A percentile compares a stretch with the other conserved stretches of the same genome.
These are phyloP conservation scores for Ceratopteris richardii DNA, from an alignment of 75 land plant species.

Conservation along the genomic window DNA sequence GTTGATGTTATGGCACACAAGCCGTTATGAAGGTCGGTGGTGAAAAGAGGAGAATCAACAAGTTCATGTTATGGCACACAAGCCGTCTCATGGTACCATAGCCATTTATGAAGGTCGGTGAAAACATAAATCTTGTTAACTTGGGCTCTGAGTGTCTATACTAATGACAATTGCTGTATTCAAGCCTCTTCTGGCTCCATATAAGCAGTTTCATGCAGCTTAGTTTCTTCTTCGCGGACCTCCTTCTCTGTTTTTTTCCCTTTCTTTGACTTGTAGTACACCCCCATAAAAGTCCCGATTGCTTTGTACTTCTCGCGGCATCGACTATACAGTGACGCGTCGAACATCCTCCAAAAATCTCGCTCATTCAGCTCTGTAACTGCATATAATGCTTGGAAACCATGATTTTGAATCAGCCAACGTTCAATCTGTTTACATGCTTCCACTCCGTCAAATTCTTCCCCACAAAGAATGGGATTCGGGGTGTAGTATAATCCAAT, in stretches of 20 bases:
- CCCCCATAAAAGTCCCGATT: constrained; percentile 96
- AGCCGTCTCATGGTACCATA: no score
- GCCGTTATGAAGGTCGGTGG: no score
- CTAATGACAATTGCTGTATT: no score
- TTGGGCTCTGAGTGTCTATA: no score
- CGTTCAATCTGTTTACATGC: constrained; percentile 72
- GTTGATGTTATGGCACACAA: no score
- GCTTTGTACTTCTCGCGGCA: constrained; percentile 86
- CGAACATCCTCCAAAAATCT: constrained; percentile 95
- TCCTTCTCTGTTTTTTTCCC: constrained; percentile 96
- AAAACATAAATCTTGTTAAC: no score
- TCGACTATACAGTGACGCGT: constrained; percentile 56
- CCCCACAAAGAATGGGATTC: constrained; percentile 71
- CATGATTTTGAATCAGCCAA: constrained; percentile 85
- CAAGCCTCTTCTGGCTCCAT: constrained; percentile 52
- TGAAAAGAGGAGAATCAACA: no score
- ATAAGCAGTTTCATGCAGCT: constrained; percentile 45
- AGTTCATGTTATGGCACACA: no score
- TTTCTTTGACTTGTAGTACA: constrained; percentile 93
- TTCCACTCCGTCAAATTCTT: constrained; percentile 67
- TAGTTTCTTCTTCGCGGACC: constrained; percentile 84
- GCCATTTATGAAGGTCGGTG: no score
- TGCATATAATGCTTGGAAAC: constrained; percentile 90
- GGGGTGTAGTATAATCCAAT: constrained; percentile 94
- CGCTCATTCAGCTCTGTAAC: constrained; percentile 86